Conservation (phyloP, 2,329 filamentous ascomycete species). For the Colletotrichum cuscutae region DNA sequence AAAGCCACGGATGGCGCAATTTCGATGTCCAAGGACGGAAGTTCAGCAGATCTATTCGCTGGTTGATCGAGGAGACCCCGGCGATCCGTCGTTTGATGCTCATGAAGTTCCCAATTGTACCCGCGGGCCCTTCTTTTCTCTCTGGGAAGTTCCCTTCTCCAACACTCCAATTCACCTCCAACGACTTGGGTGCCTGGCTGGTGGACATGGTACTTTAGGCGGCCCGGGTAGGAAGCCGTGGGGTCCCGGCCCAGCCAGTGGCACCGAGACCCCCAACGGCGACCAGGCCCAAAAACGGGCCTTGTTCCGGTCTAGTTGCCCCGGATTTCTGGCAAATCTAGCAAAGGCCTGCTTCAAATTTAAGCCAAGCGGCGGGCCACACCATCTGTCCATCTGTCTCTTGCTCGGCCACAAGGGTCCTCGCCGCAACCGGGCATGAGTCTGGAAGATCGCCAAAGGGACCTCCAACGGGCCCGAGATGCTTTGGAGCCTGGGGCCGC, state of each 20-base stretch:
- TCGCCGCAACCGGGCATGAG: conserved; percentile 33
- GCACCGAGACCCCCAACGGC: conserved; percentile 25
- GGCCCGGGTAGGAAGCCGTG: conserved; percentile 35
- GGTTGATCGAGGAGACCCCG: conserved; percentile 19
- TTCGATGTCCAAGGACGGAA: conserved; percentile 28
- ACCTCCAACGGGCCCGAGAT: conserved; percentile 21
- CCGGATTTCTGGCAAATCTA: conserved; percentile 35
- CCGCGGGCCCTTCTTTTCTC: conserved; percentile 16
- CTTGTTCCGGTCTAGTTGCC: conserved; percentile 32
- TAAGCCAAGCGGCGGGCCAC: conserved; percentile 26
- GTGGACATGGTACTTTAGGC: conserved; percentile 24
- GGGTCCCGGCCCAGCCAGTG: conserved; percentile 32
- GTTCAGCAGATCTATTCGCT: conserved; percentile 22
- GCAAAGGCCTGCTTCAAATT: conserved; percentile 26
- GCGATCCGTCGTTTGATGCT: conserved; percentile 33
- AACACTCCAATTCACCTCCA: conserved; percentile 1
- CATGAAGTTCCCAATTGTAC: conserved; percentile 32
- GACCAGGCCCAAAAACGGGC: conserved; percentile 34
- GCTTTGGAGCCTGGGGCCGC: conserved; percentile 14
- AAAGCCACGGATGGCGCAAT: conserved; percentile 31
- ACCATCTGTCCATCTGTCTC: conserved; percentile 19
- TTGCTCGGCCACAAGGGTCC: conserved; percentile 32
- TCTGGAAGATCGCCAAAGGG: conserved; percentile 33
- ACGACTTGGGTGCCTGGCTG: conserved; percentile 31
- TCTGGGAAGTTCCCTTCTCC: conserved; percentile 28